Evolutionary conservation across 805 yeast species (phyloP).

Genomic region (Metschnikowia anglica): DNA sequence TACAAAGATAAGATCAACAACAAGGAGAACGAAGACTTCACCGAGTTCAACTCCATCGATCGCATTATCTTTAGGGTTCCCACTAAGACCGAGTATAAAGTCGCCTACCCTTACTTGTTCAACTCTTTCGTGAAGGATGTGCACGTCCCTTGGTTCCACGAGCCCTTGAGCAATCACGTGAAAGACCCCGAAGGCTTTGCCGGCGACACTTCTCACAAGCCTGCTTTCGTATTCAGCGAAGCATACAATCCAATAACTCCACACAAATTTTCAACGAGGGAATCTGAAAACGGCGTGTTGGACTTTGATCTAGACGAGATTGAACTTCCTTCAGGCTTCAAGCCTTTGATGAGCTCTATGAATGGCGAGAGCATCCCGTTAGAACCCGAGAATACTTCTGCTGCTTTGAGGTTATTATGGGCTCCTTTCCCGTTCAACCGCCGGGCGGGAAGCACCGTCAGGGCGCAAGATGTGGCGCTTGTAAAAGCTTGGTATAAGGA

Average conservation of each 20-base stretch:
- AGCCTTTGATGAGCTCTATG: conserved; percentile 47
- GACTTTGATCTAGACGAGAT: conserved; percentile 16
- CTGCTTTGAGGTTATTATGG: conserved; percentile 67
- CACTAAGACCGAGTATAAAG: conserved; percentile 75
- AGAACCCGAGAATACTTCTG: conserved; percentile 43
- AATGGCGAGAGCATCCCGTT: conserved; percentile 15
- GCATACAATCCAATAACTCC: conserved; percentile 54
- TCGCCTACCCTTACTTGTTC: conserved; percentile 84
- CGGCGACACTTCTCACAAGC: conserved; percentile 16
- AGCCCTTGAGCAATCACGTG: conserved; percentile 55
- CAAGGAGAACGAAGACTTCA: conserved; percentile 70
- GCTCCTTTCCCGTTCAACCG: conserved; percentile 86
- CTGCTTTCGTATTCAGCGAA: conserved; percentile 57
- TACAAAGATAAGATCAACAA: conserved; percentile 58
- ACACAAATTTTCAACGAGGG: conserved; percentile 15
- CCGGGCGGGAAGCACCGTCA: conserved; percentile 64
- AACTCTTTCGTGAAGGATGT: conserved; percentile 74
- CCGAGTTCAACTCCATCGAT: conserved; percentile 88
- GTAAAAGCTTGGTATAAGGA: conserved; percentile 80
- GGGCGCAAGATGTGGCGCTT: conserved; percentile 89
- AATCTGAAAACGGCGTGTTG: conserved; percentile 27
- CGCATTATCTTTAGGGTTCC: conserved; percentile 79
- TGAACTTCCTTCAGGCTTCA: conserved; percentile 42
- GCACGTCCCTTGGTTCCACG: conserved; percentile 58
- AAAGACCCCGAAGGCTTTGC: conserved; percentile 37